phyloP scores from a whole-genome alignment of 441 rosid genomes.

The Eutrema salsugineum region DNA sequence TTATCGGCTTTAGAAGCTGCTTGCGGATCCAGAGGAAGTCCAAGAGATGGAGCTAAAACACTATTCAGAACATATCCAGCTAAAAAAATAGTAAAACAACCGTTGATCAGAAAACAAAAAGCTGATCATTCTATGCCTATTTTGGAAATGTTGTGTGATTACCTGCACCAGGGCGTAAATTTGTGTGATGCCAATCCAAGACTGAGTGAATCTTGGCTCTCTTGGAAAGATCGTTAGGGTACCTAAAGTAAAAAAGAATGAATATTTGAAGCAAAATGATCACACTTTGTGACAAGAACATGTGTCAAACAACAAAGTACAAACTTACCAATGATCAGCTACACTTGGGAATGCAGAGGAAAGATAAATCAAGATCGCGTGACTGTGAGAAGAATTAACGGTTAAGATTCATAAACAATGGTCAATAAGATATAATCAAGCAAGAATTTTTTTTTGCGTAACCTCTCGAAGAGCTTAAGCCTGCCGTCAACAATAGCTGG shows the following conservation, averaged over 20 bases:
- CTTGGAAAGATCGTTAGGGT: constrained; percentile 76
- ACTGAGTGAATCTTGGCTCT: constrained; percentile 84
- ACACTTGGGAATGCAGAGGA: constrained; percentile 79
- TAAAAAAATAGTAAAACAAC: constrained; percentile 31
- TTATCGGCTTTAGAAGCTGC: constrained; percentile 74
- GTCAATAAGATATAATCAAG: not conserved
- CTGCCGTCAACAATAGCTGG: constrained; percentile 89
- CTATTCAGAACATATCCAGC: constrained; percentile 45
- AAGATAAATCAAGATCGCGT: constrained; percentile 77
- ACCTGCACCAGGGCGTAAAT: constrained; percentile 83
- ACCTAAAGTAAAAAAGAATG: constrained; percentile 39
- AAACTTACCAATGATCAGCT: constrained; percentile 74
- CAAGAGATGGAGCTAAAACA: constrained; percentile 54
- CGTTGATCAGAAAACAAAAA: not conserved
- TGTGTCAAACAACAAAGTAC: not conserved
- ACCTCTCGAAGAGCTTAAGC: constrained; percentile 90
- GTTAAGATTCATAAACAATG: not conserved
- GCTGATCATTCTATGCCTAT: not conserved
- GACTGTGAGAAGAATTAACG: constrained; percentile 46
- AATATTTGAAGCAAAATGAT: not conserved
- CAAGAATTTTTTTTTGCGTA: not conserved
- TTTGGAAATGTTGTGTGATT: not conserved
- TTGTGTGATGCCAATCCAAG: constrained; percentile 93
- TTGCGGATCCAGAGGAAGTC: constrained; percentile 47
- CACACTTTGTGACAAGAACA: constrained; percentile 16